These are phyloP conservation scores for Geotrichum candidum DNA, from an alignment of 1,139 yeast genomes.

Conservation along the genomic window DNA sequence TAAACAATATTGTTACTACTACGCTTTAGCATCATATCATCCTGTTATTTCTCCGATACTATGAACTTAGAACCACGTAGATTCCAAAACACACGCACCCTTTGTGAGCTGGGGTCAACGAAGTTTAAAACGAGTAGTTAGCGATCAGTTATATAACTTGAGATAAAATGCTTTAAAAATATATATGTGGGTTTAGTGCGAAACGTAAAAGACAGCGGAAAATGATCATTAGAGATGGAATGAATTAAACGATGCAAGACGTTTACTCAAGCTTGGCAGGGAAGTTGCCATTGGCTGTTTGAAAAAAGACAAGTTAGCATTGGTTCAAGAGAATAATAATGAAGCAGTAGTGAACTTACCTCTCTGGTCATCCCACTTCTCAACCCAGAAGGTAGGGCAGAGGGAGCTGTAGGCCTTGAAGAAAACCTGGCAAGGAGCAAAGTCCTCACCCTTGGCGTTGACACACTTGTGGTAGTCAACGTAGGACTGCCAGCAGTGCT, in stretches of 20 bases:
- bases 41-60: neutral
- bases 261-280: constrained; percentile 50
- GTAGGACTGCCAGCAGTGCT: constrained; percentile 97
- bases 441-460: constrained; percentile 94
- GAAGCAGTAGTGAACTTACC: constrained; percentile 32
- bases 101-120: neutral
- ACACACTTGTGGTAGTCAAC: constrained; percentile 97
- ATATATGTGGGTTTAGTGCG: constrained; percentile 7
- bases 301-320: constrained; percentile 9
- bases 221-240: neutral
- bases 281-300: constrained; percentile 51
- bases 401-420: constrained; percentile 84
- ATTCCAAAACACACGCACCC: neutral
- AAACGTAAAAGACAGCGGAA: neutral
- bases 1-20: neutral
- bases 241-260: constrained; percentile 1
- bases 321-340: neutral
- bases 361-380: constrained; percentile 95
- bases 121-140: neutral
- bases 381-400: constrained; percentile 91
- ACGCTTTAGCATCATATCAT: too few species aligned
- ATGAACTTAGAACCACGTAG: neutral
- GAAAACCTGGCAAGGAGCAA: constrained; percentile 94
- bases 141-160: neutral
- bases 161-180: constrained; percentile 7